Evolutionary conservation across 805 yeast species (phyloP).

Genomic region (Wickerhamomyces hampshirensis): DNA sequence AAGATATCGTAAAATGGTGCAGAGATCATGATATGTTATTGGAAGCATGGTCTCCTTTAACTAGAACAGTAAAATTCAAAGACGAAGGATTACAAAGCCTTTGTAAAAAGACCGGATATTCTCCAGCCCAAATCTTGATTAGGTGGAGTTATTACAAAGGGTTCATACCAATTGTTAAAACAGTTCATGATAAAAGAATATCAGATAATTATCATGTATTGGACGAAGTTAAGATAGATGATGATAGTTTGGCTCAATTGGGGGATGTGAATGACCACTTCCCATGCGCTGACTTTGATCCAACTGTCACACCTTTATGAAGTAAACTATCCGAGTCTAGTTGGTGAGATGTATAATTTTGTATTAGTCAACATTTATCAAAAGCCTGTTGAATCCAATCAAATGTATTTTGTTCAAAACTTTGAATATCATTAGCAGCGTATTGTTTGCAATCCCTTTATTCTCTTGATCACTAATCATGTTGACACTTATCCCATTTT

Average conservation of each 20-base stretch:
- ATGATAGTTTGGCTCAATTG: constrained; percentile 35
- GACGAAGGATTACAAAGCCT: constrained; percentile 49
- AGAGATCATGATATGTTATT: constrained; percentile 46
- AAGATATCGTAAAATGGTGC: constrained; percentile 37
- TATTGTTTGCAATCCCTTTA: constrained; percentile 7
- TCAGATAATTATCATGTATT: constrained; percentile 50
- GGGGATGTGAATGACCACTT: constrained; percentile 9
- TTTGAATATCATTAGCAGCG: constrained; percentile 9
- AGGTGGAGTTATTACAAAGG: constrained; percentile 76
- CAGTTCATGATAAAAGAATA: constrained; percentile 48
- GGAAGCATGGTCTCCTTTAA: constrained; percentile 76
- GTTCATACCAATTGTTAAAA: constrained; percentile 65
- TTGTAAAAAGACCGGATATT: constrained; percentile 41
- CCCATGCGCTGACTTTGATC: not conserved
- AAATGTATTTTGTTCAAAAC: constrained; percentile 15
- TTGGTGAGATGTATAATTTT: too few relatives aligned
- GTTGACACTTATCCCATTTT: constrained; percentile 18
- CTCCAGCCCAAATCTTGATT: constrained; percentile 60
- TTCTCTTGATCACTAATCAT: constrained; percentile 3
- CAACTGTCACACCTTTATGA: not conserved
- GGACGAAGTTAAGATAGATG: constrained; percentile 38
- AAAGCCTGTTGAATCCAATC: constrained; percentile 17
- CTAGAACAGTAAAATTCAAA: constrained; percentile 52
- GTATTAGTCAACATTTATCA: constrained; percentile 19
- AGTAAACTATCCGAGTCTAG: too few relatives aligned